Evolutionary conservation across 148 eudicot genomes (phyloP), one percentile per base, ranked within the genome.

Genomic region (Euryodendron excelsum): DNA sequence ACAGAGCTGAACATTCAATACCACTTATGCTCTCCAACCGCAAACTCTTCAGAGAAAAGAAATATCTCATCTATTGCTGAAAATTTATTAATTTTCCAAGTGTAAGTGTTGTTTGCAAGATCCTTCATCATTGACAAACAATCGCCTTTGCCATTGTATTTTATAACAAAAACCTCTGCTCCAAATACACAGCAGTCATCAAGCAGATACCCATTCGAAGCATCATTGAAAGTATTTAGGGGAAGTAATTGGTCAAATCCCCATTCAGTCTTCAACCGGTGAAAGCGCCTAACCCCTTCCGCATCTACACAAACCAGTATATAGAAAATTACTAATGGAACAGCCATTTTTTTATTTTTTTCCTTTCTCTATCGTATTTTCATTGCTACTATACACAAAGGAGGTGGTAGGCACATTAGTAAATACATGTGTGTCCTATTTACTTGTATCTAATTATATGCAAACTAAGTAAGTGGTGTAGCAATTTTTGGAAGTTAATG

Each of bases 101-200:
- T 21, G 75, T 20, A 31, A 33, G 21, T 47, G 7, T 72, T 50
- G 1, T 21, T 1, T 0, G 1, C 18, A 1, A 20, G 18, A 15
- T 41, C 10, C 58, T 17, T 28, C 12, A 52, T 36, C 28, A 72
- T 8, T 13, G 75, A 72, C 1, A 36, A 4, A 12, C 15, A 33
- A 3, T 72, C 75, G 3, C 62, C 45, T 52, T 72, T 52, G 28
- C 62, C 62, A 0, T 10, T 11, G 31, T 21, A 0, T 50, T 72
- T 52, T 33, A 33, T 72, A 14, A 72, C 44, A 33, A 72, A 67
- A 39, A 67, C 30, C 72, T 67, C 72, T 0, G 72, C 48, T 67
- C 72, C 72, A 23, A 67, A 21, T 3, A 72, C 28, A 52, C 61
- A 52, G 7, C 18, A 50, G 44, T 72, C 75, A 30, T 72, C 27